Base-by-base conservation (phyloP, 257 asterid species). In the Coffea canephora region DNA sequence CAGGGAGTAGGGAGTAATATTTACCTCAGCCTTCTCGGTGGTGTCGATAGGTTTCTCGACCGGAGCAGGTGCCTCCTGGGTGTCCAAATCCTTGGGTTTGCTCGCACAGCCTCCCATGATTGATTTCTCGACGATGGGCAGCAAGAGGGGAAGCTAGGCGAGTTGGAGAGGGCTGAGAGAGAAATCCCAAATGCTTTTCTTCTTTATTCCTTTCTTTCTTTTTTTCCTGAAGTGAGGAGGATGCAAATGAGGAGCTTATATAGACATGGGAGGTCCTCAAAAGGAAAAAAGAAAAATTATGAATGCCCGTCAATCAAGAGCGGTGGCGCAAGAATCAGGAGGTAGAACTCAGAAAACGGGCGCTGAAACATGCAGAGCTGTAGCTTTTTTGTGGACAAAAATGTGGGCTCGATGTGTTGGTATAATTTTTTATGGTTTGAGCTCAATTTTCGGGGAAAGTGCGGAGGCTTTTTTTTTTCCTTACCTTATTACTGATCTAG, bases 51-150 rank as follows among this genome's bases (percentile, higher is more conserved):
- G 65, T 50, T 81, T 79, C 31, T 83, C 84, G 19, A 81, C 81
- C 6, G 89, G 80, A 77, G 84, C 87, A 0, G 91, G 86, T 54
- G 82, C 84, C 69, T 83, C 84, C 79, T 85, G 86, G 74, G 61
- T 74, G 18, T 85, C 90, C 88, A 87, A 84, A 70, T 88, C 97
- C 83, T 90, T 91, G 21, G 97, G 97, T 89, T 84, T 94, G 90
- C 91, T 91, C 89, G 97, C 96, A 76, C 97, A 92, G 90, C 91
- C 97, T 81, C 98, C 98, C 98, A 94, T 94, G 86, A 71, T 87
- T 57, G 86, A 71, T 74, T 69, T 16, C 49, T 34, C 18, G n/a
- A 36, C 57, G 12, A 65, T 52, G 69, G 74, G 8, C 52, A 11
- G 74, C 74, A 80, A 23, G 82, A 82, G 43, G 71, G 74, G 89